Evolutionary conservation across 2,329 filamentous ascomycete genomes (phyloP), one percentile per base, ranked within the genome.

Genomic region (Cercospora sp.): DNA sequence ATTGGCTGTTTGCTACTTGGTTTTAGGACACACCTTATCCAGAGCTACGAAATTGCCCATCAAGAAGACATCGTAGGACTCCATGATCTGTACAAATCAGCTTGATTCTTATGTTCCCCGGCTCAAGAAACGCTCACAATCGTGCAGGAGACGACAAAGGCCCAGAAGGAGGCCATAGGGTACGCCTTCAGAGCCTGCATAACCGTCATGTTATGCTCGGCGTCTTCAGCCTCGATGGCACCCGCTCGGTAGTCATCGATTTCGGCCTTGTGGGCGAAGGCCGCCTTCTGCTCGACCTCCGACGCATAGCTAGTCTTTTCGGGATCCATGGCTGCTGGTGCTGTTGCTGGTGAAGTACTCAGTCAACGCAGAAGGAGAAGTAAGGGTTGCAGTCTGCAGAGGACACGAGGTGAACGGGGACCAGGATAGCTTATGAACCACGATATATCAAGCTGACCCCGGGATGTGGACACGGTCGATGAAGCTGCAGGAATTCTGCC

Each of bases 1-100:
- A 16, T 42, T 16, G 10, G 18, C 33, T 26, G 20, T 26, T 5
- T 26, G 20, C 16, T 45, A 26, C 18, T 60, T 10, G 13, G 10
- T 20, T 12, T 16, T 10, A 30, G 8, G 31, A 51, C 26, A 8
- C 18, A 62, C 60, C 16, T 73, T 67, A 23, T 77, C 63, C 7
- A 84, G 80, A 66, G 87, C 86, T 51, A 89, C 77, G 77, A 89
- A 89, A 67, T 86, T 84, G 60, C 84, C 84, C 74, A 85, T 87
- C 23, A 89, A 79, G 80, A 89, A 89, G 69, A 89, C 84, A 76
- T 83, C 83, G 81, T 87, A 89, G 4, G 87, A 85, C 76, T 89
- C 87, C 87, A 89, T 89, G 72, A 88, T 87, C 87, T 89, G 74
- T 58, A 69, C 23, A 69, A 62, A 70, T 68, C 57, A 75, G 75